Percentiles rank a stretch among this genome's conserved stretches.
Conservation (phyloP, 768 basidiomycete species). For the Boletales sp. region DNA sequence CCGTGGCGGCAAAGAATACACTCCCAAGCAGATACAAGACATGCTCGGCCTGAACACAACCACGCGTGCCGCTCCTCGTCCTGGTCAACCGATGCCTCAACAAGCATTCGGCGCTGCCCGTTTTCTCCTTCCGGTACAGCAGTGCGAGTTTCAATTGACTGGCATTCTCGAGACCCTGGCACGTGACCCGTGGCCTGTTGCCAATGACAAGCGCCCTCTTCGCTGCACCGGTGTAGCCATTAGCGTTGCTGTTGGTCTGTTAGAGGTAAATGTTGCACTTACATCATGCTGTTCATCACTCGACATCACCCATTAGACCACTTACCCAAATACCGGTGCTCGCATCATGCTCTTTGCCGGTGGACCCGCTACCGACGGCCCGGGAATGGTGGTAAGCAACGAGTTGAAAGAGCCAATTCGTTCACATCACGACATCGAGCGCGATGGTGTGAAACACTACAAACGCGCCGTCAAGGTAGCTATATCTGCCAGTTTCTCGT, state of each 20-base stretch:
- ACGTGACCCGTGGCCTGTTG: slow-evolving; percentile 97
- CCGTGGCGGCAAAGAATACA: slow-evolving; percentile 95
- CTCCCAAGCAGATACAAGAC: slow-evolving; percentile 94
- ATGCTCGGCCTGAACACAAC: slow-evolving; percentile 85
- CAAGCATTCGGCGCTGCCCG: slow-evolving; percentile 82
- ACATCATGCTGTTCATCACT: not conserved
- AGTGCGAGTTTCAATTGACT: slow-evolving; percentile 95
- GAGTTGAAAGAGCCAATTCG: slow-evolving; percentile 97
- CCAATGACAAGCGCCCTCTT: slow-evolving; percentile 87
- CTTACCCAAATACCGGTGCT: slow-evolving; percentile 94
- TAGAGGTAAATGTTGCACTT: slow-evolving; percentile 56
- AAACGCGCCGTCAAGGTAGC: slow-evolving; percentile 92
- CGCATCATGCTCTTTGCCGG: slow-evolving; percentile 96
- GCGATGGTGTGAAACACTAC: slow-evolving; percentile 95
- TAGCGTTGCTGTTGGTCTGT: slow-evolving; percentile 86
- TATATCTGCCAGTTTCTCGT: not conserved
- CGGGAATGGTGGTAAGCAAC: slow-evolving; percentile 93
- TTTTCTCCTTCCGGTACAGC: slow-evolving; percentile 87
- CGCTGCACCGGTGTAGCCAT: slow-evolving; percentile 95
- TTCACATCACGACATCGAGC: slow-evolving; percentile 97
- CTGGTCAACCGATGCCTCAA: slow-evolving; percentile 77
- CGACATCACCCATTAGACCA: slow-evolving; percentile 42
- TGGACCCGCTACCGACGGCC: slow-evolving; percentile 94
- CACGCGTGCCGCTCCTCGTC: slow-evolving; percentile 80
- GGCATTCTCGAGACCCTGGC: slow-evolving; percentile 84